A percentile compares a stretch with the other conserved stretches of the same genome.
These are phyloP conservation scores for Sarocladium strictum DNA, from an alignment of 2,329 filamentous ascomycete species.

Conservation along the genomic window DNA sequence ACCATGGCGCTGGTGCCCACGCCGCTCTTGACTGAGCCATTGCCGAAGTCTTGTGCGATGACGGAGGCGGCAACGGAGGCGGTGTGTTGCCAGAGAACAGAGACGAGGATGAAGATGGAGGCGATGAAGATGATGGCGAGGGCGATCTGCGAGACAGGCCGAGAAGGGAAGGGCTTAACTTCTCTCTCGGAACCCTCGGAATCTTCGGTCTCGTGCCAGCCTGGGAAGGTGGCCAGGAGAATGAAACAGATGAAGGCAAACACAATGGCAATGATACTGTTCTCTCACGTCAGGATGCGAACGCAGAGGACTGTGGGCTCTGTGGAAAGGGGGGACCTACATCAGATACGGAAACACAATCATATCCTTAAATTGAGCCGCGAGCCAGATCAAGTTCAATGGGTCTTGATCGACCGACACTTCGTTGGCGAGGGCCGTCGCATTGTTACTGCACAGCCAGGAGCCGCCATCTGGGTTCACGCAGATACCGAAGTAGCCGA, in stretches of 20 bases:
- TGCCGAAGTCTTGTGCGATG: constrained; percentile 87
- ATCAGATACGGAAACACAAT: constrained; percentile 97
- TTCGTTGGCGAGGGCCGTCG: constrained; percentile 84
- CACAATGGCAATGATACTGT: constrained; percentile 91
- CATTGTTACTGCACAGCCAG: constrained; percentile 96
- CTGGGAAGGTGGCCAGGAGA: constrained; percentile 91
- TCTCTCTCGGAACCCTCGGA: constrained; percentile 76
- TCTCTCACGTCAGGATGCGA: constrained; percentile 12
- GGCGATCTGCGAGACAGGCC: constrained; percentile 86
- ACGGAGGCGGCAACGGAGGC: constrained; percentile 92
- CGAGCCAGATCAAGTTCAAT: constrained; percentile 94
- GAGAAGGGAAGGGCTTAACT: constrained; percentile 88
- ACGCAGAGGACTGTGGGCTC: constrained; percentile 10
- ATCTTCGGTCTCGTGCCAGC: constrained; percentile 91
- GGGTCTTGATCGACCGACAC: constrained; percentile 89
- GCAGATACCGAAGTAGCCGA: constrained; percentile 98
- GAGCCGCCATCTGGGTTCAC: constrained; percentile 84
- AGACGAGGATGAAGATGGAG: constrained; percentile 67
- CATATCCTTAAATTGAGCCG: constrained; percentile 94
- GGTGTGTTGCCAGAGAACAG: constrained; percentile 84
- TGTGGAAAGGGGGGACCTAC: constrained; percentile 45
- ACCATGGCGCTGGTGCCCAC: constrained; percentile 96
- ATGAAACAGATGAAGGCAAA: constrained; percentile 95
- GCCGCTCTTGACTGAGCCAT: constrained; percentile 78
- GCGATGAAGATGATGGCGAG: constrained; percentile 85